Base-by-base conservation (phyloP, 331 rosid species). In the Ulmus americana region DNA sequence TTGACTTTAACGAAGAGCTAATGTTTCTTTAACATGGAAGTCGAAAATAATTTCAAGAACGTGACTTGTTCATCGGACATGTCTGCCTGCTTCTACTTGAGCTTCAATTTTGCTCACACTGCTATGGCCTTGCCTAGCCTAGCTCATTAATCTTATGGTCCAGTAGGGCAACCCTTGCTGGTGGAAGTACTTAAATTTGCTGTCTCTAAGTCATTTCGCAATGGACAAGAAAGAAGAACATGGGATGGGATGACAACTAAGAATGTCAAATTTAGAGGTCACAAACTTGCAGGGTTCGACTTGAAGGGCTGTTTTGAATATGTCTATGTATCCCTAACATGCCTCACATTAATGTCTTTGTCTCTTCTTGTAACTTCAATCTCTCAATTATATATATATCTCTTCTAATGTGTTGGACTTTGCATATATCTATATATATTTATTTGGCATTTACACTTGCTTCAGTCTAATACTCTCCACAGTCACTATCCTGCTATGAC, bases 191-290 rank as follows among this genome's bases (percentile, higher is more conserved):
- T 64, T 48, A 7, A 50, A 50, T 51, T 40, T 44, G 55, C 28
- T 20, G 20, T 52, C 69, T 65, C 18, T 20, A 38, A 7, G 55
- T 20, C 68, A 41, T 58, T 55, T 69, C 22, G 47, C 12, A 16
- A 2, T 43, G 9, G 18, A 73, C 56, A 65, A 65, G 62, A 41
- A 40, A 45, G 69, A 58, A 71, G 55, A 48, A 61, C 38, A 63
- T 13, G 54, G 13, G 51, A 75, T 63, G 80, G 76, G 72, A 15
- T 72, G 66, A 73, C 74, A 71, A 68, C 80, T 60, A 76, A 61
- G 62, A 60, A 51, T 75, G 79, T 64, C 72, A 72, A 51, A 45
- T 65, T 39, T 64, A 18, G 61, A 63, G 72, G 84, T 47, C 53
- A 75, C 82, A 78, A 69, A 74, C 69, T 76, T 40, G 22, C 22